Percentiles rank a stretch among this genome's conserved stretches.
phyloP scores from a whole-genome alignment of 257 asterid species.

The Solanum infundibuliforme region DNA sequence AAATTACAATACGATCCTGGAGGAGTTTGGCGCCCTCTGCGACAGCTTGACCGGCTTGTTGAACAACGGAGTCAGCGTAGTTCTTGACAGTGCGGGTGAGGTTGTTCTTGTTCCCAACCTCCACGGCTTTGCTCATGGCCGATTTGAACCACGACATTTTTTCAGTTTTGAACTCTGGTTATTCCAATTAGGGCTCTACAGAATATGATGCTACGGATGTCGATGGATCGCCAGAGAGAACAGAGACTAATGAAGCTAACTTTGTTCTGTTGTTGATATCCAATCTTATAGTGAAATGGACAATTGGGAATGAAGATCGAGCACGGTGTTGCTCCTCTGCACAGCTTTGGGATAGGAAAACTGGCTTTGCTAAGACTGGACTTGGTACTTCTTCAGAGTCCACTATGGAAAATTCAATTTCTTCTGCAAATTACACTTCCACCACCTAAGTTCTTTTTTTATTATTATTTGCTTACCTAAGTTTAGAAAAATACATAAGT shows the following conservation, averaged over 20 bases:
- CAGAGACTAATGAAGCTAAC: not conserved
- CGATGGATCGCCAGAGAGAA: not conserved
- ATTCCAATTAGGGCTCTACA: not conserved
- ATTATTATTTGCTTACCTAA: not conserved
- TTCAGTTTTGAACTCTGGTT: conserved; percentile 28
- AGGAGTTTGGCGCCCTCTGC: conserved; percentile 86
- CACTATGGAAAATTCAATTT: not conserved
- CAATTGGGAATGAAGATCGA: not conserved
- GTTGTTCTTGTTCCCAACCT: conserved; percentile 87
- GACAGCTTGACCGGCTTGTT: conserved; percentile 97
- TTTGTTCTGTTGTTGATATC: not conserved
- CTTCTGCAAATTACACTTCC: not conserved
- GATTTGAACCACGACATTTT: conserved; percentile 92
- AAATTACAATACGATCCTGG: conserved; percentile 75
- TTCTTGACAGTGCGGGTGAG: conserved; percentile 81
- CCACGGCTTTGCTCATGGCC: conserved; percentile 95
- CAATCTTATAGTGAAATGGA: not conserved
- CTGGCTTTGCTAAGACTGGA: not conserved
- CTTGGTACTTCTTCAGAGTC: not conserved
- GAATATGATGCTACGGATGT: not conserved
- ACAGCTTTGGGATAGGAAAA: not conserved
- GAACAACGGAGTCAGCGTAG: conserved; percentile 88
- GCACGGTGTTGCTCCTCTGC: not conserved
- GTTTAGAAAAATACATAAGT: not conserved
- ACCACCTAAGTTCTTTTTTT: not conserved